Evolutionary conservation across 2,329 filamentous ascomycete species (phyloP).

Genomic region (Ophiostoma tasmaniense): DNA sequence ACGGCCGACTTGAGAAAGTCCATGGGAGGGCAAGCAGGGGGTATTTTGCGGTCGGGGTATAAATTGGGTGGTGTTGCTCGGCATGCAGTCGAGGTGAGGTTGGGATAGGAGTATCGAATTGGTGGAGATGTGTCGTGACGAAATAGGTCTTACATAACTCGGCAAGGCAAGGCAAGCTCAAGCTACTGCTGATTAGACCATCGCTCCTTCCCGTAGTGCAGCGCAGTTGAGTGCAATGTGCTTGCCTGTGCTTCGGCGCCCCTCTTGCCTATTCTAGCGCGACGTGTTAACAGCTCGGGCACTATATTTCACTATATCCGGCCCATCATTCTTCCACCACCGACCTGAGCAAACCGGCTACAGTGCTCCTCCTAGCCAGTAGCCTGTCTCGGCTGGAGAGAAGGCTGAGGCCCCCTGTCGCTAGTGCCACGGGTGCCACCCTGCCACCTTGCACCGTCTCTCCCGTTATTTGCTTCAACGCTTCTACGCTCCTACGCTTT

Average conservation of each 20-base stretch:
- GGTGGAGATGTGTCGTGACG: neutral
- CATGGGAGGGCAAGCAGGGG: constrained; percentile 45
- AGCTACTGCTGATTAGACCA: neutral
- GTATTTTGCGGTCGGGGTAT: too few species aligned
- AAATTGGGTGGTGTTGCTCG: neutral
- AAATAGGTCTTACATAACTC: constrained; percentile 2
- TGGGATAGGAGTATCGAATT: neutral
- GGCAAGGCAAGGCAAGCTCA: neutral
- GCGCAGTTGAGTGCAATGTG: neutral
- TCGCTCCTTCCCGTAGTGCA: neutral
- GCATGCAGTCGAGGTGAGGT: neutral
- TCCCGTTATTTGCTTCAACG: neutral
- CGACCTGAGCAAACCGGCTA: neutral
- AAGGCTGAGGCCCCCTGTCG: neutral
- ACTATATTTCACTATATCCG: constrained; percentile 1
- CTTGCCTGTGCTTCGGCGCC: constrained; percentile 6
- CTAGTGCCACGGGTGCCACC: neutral
- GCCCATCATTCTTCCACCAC: constrained; percentile 16
- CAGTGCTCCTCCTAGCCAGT: neutral
- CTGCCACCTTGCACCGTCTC: neutral
- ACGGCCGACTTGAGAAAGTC: constrained; percentile 97
- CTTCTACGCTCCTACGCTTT: neutral
- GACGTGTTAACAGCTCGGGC: constrained; percentile 10
- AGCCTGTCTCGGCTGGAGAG: neutral
- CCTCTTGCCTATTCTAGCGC: constrained; percentile 19